Evolutionary conservation across 1,284 basidiomycete species (phyloP).

Genomic region (Rugosomyces carneus): DNA sequence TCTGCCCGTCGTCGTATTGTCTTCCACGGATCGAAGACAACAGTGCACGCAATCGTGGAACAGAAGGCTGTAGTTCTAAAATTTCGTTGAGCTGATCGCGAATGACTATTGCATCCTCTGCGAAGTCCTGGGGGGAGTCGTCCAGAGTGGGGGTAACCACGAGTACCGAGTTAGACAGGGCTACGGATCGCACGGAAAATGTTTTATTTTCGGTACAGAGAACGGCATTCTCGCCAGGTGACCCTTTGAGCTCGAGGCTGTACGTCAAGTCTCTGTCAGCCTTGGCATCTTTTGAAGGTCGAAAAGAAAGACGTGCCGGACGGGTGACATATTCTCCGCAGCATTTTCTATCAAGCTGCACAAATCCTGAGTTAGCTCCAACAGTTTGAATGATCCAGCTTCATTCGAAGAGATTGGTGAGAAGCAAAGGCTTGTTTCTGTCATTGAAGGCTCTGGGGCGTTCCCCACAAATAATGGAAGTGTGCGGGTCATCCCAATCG

Average conservation of each 20-base stretch:
- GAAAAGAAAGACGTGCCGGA: conserved; percentile 24
- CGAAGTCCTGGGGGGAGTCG: conserved; percentile 22
- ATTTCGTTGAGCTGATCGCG: conserved; percentile 72
- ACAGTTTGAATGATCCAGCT: conserved; percentile 49
- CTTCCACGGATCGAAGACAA: conserved; percentile 52
- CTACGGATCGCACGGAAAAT: conserved; percentile 74
- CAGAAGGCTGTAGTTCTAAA: conserved; percentile 66
- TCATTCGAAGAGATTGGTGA: conserved; percentile 42
- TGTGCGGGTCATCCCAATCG: neutral
- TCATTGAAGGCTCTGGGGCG: conserved; percentile 25
- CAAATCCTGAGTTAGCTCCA: conserved; percentile 65
- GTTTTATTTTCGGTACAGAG: conserved; percentile 78
- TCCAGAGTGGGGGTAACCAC: conserved; percentile 55
- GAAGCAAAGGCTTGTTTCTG: conserved; percentile 47
- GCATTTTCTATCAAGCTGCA: conserved; percentile 44
- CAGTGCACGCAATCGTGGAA: conserved; percentile 73
- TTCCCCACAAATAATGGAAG: too few species aligned
- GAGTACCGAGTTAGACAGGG: conserved; percentile 80
- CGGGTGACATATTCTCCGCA: conserved; percentile 24
- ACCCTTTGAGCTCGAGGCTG: conserved; percentile 78
- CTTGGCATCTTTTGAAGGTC: conserved; percentile 34
- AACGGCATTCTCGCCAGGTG: conserved; percentile 78
- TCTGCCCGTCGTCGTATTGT: conserved; percentile 64
- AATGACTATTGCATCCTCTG: conserved; percentile 46
- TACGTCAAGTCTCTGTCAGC: neutral